A percentile compares a stretch with the other conserved stretches of the same genome.
Conservation (phyloP, 129 eudicot genomes). For the Rutidosis leptorrhynchoides region DNA sequence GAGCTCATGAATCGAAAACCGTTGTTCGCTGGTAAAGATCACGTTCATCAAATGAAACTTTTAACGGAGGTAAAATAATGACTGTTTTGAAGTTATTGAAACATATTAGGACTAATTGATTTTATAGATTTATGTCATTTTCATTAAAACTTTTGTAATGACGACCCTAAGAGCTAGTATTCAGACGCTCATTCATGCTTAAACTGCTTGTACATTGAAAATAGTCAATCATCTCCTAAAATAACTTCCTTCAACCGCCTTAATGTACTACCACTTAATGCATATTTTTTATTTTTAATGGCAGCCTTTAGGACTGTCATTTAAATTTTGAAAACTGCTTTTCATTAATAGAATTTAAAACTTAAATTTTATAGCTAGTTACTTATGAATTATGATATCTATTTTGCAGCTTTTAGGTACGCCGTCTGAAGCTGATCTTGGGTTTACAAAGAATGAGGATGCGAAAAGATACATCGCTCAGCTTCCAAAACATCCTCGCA, state of each 20-base stretch:
- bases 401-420: slow-evolving; percentile 66
- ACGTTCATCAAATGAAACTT: slow-evolving; percentile 81
- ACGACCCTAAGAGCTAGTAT: no score
- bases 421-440: slow-evolving; percentile 74
- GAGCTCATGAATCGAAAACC: slow-evolving; percentile 89
- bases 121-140: no score
- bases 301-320: no score
- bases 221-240: no score
- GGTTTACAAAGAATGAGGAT: slow-evolving; percentile 61
- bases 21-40: slow-evolving; percentile 82
- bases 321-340: no score
- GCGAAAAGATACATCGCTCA: slow-evolving; percentile 74
- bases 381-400: background rate
- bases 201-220: no score
- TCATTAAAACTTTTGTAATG: no score
- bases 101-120: no score
- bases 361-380: background rate
- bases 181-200: no score
- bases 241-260: no score
- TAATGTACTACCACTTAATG: no score
- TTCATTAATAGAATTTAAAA: background rate
- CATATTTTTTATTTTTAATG: no score
- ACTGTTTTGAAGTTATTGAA: background rate
- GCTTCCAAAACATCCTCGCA: slow-evolving; percentile 68
- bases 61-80: slow-evolving; percentile 58